Conservation (phyloP, 306 rosid species). For the Prunus mira region DNA sequence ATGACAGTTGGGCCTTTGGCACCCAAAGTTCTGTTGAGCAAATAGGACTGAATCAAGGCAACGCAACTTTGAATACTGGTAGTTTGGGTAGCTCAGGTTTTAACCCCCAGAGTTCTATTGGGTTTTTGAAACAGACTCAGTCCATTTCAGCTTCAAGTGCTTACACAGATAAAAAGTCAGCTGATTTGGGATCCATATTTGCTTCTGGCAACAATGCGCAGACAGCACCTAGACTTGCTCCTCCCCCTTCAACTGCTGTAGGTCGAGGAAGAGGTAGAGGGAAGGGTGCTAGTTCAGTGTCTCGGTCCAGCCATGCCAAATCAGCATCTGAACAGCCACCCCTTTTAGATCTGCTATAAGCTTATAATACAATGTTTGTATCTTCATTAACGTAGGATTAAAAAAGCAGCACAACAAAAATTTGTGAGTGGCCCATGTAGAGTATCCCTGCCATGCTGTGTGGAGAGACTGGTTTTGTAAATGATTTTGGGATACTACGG, state of each 20-base stretch:
- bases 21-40: conserved; percentile 41
- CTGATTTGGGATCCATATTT: conserved; percentile 83
- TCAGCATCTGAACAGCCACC: conserved; percentile 65
- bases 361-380: conserved; percentile 17
- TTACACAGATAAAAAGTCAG: conserved; percentile 38
- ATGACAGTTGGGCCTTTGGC: conserved; percentile 49
- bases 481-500: conserved; percentile 29
- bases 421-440: conserved; percentile 35
- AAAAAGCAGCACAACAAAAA: conserved; percentile 16
- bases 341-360: conserved; percentile 80
- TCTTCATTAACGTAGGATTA: conserved; percentile 8
- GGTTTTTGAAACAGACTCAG: conserved; percentile 55
- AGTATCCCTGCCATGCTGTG: conserved; percentile 30
- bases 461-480: conserved; percentile 31
- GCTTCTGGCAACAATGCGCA: conserved; percentile 68
- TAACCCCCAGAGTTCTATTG: conserved; percentile 52
- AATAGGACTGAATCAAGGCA: conserved; percentile 46
- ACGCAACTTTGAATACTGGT: conserved; percentile 30
- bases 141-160: conserved; percentile 41
- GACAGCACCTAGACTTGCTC: conserved; percentile 75
- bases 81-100: conserved; percentile 38
- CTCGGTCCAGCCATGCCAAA: conserved; percentile 50
- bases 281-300: conserved; percentile 47
- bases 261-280: conserved; percentile 97
- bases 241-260: conserved; percentile 78